phyloP scores from a whole-genome alignment of 352 stramenopile species.

The Thalassiosira livingstoniorum region DNA sequence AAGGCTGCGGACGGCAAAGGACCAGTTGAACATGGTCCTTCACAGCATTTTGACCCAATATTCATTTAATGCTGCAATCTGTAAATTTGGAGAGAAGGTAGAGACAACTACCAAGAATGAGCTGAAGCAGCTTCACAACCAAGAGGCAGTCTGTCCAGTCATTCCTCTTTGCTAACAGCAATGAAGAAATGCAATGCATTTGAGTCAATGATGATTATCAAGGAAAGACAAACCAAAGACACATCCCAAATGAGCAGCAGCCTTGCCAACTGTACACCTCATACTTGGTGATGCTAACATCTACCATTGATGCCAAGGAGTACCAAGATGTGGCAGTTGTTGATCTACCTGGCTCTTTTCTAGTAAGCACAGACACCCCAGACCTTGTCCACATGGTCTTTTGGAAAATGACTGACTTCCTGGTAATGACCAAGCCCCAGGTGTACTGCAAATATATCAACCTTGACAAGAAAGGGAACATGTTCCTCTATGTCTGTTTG shows the following conservation, averaged over 20 bases:
- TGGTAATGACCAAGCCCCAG: background rate
- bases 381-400: background rate
- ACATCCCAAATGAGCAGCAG: background rate
- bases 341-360: background rate
- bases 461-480: background rate
- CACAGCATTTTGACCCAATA: background rate
- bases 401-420: background rate
- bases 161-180: background rate
- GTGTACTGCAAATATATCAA: constrained; percentile 8
- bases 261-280: background rate
- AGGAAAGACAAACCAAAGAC: background rate
- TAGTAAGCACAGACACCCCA: background rate
- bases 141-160: background rate
- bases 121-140: background rate
- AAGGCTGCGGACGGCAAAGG: background rate
- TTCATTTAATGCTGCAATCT: background rate
- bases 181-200: background rate
- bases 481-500: background rate
- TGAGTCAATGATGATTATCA: background rate
- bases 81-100: background rate
- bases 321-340: background rate
- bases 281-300: background rate
- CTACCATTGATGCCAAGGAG: background rate
- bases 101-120: background rate
- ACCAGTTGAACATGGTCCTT: background rate